Conservation (phyloP, 345 rosid genomes). For the Draba incana region DNA sequence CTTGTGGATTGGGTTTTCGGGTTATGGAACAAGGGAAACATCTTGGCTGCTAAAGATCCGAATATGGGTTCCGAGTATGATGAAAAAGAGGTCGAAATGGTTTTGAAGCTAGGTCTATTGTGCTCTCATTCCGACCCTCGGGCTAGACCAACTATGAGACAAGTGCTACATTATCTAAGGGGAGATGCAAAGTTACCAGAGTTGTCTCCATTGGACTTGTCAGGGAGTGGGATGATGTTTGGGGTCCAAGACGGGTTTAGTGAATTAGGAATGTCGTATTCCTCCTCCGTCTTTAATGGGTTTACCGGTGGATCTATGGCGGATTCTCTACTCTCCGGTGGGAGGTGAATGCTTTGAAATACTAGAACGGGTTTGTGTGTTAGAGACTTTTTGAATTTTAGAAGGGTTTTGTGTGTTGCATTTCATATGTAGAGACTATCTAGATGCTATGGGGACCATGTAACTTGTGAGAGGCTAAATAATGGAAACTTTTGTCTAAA, state of each 20-base stretch:
- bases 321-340: constrained; percentile 65
- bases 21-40: constrained; percentile 50
- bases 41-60: constrained; percentile 58
- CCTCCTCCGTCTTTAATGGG: constrained; percentile 44
- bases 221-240: constrained; percentile 45
- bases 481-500: background rate
- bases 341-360: constrained; percentile 43
- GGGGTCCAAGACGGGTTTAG: constrained; percentile 48
- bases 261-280: constrained; percentile 45
- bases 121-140: constrained; percentile 61
- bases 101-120: constrained; percentile 69
- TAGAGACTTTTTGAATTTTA: constrained; percentile 20
- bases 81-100: constrained; percentile 54
- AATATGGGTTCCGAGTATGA: constrained; percentile 45
- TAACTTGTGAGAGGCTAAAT: background rate
- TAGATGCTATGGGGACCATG: background rate
- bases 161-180: constrained; percentile 64
- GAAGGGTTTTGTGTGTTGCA: constrained; percentile 18
- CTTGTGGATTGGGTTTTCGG: constrained; percentile 89
- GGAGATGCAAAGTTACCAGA: constrained; percentile 60
- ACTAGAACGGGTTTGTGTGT: background rate
- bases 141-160: constrained; percentile 77
- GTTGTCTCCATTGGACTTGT: constrained; percentile 42
- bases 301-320: constrained; percentile 44
- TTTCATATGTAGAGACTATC: constrained; percentile 23